A percentile compares a stretch with the other conserved stretches of the same genome.
phyloP scores from a whole-genome alignment of 305 asterid genomes.

The Andrographis paniculata region DNA sequence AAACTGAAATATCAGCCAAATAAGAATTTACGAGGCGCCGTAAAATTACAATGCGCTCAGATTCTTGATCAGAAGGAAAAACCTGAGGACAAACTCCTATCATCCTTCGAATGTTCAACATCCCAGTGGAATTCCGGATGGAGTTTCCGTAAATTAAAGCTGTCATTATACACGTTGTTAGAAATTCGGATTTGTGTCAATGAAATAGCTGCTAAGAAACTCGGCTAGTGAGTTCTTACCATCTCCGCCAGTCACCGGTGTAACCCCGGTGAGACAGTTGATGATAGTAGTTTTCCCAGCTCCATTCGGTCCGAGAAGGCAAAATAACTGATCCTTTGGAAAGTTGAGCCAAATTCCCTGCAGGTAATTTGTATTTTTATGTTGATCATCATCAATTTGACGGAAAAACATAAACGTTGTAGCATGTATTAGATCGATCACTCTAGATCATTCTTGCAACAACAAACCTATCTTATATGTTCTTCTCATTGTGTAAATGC shows the following conservation, averaged over 20 bases:
- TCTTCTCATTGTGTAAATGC: neutral
- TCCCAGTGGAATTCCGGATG: conserved; percentile 60
- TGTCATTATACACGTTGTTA: conserved; percentile 24
- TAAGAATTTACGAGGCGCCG: conserved; percentile 8
- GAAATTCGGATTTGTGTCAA: conserved; percentile 15
- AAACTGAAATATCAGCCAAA: conserved; percentile 44
- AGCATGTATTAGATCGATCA: no score
- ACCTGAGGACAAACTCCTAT: conserved; percentile 98
- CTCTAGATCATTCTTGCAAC: neutral
- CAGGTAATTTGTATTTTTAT: conserved; percentile 15
- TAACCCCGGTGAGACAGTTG: conserved; percentile 88
- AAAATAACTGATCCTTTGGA: conserved; percentile 79
- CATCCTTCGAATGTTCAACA: conserved; percentile 71
- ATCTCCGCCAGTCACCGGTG: conserved; percentile 86
- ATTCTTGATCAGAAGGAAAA: conserved; percentile 14
- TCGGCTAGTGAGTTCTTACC: conserved; percentile 39
- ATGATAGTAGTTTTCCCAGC: conserved; percentile 93
- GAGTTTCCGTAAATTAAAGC: conserved; percentile 83
- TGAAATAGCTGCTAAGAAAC: conserved; percentile 12
- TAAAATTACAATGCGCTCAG: conserved; percentile 11
- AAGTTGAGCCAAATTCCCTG: conserved; percentile 92
- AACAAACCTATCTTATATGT: neutral
- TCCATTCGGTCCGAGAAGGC: conserved; percentile 97
- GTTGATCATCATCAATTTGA: conserved; percentile 12
- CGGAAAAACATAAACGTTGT: no score